Evolutionary conservation across 345 rosid genomes (phyloP), one percentile per base, ranked within the genome.

Genomic region (Acer saccharum): DNA sequence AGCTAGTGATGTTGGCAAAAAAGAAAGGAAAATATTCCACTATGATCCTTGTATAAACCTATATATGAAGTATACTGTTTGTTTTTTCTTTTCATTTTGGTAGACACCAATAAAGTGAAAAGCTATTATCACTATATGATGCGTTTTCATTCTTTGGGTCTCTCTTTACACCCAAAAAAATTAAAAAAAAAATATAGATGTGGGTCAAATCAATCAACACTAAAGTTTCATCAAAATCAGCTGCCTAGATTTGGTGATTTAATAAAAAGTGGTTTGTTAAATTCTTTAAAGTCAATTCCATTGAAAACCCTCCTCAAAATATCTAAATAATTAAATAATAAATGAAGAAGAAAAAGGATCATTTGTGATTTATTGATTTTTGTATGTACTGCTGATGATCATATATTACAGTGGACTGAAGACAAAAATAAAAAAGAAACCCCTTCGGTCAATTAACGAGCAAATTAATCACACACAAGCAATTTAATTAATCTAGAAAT

Each of bases 1-100:
- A 76, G 81, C 73, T 71, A 80, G 81, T 70, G 75, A 80, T 75
- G 65, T 21, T 76, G 65, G 41, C 39, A 14, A 21, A 67, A 63
- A 60, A 58, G 23, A 18, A 58, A 18, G 7, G 23, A n/a, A 55
- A 17, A 18, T 39, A 54, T 67, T 76, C 78, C 65, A 35, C 65
- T 41, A 9, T 43, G 39, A 52, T 54, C 54, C 55, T 64, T 39
- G 64, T 65, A 11, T 12, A 41, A 11, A 13, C 23, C 13, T 2
- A 11, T 43, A 43, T 43, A 43, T 9, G 10, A 11, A 14, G 1
- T 11, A 1, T 29, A 13, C 1, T 65, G 3, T 65, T 65, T 25
- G 10, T 2, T 4, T 72, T 21, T n/a, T 60, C 54, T 35, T 41
- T 39, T 58, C 23, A 23, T 62, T 65, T 3, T 50, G 64, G 69